Percentiles rank a stretch among this genome's conserved stretches.
Evolutionary conservation across 2,329 filamentous ascomycete genomes (phyloP).

Genomic region (Fusarium coffeatum): DNA sequence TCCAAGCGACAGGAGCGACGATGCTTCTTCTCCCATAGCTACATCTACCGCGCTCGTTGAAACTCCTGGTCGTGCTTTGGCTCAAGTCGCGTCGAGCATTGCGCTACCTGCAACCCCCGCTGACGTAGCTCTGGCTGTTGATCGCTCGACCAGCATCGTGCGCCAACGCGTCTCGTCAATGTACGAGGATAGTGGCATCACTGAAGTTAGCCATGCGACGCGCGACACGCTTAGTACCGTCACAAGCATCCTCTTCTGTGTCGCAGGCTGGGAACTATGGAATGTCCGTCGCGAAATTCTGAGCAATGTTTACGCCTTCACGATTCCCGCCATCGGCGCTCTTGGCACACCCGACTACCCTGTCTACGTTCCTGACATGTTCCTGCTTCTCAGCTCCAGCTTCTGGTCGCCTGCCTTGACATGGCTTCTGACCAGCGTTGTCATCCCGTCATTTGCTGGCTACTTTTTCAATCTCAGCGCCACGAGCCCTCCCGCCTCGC

Average conservation of each 20-base stretch:
- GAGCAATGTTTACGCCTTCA: slow-evolving; percentile 77
- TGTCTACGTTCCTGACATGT: slow-evolving; percentile 82
- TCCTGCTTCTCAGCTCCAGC: slow-evolving; percentile 76
- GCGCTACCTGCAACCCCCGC: slow-evolving; percentile 85
- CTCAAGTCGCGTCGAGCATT: slow-evolving; percentile 68
- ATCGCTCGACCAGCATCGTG: slow-evolving; percentile 74
- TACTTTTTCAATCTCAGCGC: slow-evolving; percentile 92
- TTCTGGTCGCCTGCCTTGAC: slow-evolving; percentile 88
- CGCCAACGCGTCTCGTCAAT: slow-evolving; percentile 73
- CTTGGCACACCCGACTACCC: slow-evolving; percentile 68
- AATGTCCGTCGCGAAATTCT: slow-evolving; percentile 78
- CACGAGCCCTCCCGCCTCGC: slow-evolving; percentile 56
- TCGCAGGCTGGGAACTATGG: slow-evolving; percentile 76
- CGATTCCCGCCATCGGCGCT: slow-evolving; percentile 70
- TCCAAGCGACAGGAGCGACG: slow-evolving; percentile 45
- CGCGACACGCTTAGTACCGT: slow-evolving; percentile 80
- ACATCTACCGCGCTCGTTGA: slow-evolving; percentile 60
- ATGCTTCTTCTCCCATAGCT: slow-evolving; percentile 45
- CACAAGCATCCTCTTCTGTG: slow-evolving; percentile 74
- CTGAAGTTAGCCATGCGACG: slow-evolving; percentile 71
- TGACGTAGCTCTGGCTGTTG: slow-evolving; percentile 79
- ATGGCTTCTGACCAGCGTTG: slow-evolving; percentile 78
- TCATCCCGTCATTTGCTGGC: slow-evolving; percentile 76
- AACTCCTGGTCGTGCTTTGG: slow-evolving; percentile 64
- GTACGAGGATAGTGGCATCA: slow-evolving; percentile 74